Base-by-base conservation (phyloP, 1,284 basidiomycete species). In the Irpex sp. region DNA sequence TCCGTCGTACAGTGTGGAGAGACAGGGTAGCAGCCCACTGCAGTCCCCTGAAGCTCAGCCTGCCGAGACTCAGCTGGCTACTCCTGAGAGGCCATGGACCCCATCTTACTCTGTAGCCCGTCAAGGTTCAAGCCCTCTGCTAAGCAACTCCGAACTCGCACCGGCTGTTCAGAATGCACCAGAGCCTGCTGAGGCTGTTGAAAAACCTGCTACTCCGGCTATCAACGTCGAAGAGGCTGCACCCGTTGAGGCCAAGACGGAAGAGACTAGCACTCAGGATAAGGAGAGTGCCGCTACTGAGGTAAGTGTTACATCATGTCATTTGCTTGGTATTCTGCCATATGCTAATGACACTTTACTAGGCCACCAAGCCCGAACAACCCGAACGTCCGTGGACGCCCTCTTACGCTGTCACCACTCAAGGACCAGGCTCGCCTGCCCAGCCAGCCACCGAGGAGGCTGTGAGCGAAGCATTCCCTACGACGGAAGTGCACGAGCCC, bases 1-100 rank as follows among this genome's bases (percentile, higher is more conserved):
- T 1, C 70, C 69, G 12, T 69, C 69, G 23, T 72, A 71, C 56
- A 67, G 67, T 5, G 70, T 71, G 9, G 72, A 72, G 4, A 67
- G 66, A 6, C 75, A 76, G 62, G 76, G 76, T 28, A 67, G 73
- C 10, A 47, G 55, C 19, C 56, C 54, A 33, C 35, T 18, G 53
- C 28, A 16, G 12, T 1, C 21, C 3, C 21, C 57, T 21, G 10
- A n/a, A 10, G 57, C 14, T 0, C 9, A 18, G 19, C 19, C 42
- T 49, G 18, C 42, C 36, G 47, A 19, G 18, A 9, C 47, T 10
- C 42, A 58, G 47, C 39, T 1, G 0, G 36, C 48, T 18, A 5
- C 48, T 53, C 63, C 63, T 14, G 58, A 61, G 35, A 37, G 60
- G 19, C 63, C 65, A 28, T 66, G 65, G 65, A 65, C 64, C 9